phyloP scores from a whole-genome alignment of 495 filamentous ascomycete genomes.

The Xylaria venustula region DNA sequence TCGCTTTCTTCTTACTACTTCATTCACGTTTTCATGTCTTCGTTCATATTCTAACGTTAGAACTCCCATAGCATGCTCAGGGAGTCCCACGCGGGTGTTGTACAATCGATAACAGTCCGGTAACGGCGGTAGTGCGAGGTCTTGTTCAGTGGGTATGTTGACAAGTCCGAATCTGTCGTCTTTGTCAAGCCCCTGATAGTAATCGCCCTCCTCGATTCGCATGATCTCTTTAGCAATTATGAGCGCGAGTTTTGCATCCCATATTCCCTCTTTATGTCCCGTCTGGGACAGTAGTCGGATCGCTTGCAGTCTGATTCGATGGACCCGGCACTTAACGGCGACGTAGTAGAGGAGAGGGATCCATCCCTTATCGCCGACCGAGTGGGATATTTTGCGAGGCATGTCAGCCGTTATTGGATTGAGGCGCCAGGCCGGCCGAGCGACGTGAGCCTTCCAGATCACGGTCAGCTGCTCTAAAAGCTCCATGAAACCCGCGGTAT shows the following conservation, averaged over 20 bases:
- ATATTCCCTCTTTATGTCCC: constrained; percentile 54
- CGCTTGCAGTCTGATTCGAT: constrained; percentile 41
- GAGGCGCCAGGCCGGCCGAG: constrained; percentile 6
- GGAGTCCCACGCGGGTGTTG: constrained; percentile 14
- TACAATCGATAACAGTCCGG: constrained; percentile 2
- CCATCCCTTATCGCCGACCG: constrained; percentile 48
- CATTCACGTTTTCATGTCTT: not conserved
- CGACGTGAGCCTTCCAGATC: constrained; percentile 23
- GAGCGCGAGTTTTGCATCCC: constrained; percentile 31
- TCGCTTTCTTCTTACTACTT: not conserved
- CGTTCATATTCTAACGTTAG: constrained; percentile 14
- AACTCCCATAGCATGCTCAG: constrained; percentile 8
- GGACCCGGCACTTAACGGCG: constrained; percentile 58
- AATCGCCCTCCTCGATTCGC: constrained; percentile 37
- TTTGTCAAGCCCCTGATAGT: constrained; percentile 19
- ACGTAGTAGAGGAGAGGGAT: constrained; percentile 54
- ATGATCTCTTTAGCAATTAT: constrained; percentile 32
- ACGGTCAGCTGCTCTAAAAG: constrained; percentile 33
- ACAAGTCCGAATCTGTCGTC: constrained; percentile 11
- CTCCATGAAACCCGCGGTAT: constrained; percentile 37
- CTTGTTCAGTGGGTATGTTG: not conserved
- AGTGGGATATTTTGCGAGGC: constrained; percentile 24
- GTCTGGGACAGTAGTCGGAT: constrained; percentile 36
- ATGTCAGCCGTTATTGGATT: not conserved
- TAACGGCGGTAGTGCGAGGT: not conserved